phyloP scores from a whole-genome alignment of 2,329 filamentous ascomycete genomes.

The Aureobasidium sp. region DNA sequence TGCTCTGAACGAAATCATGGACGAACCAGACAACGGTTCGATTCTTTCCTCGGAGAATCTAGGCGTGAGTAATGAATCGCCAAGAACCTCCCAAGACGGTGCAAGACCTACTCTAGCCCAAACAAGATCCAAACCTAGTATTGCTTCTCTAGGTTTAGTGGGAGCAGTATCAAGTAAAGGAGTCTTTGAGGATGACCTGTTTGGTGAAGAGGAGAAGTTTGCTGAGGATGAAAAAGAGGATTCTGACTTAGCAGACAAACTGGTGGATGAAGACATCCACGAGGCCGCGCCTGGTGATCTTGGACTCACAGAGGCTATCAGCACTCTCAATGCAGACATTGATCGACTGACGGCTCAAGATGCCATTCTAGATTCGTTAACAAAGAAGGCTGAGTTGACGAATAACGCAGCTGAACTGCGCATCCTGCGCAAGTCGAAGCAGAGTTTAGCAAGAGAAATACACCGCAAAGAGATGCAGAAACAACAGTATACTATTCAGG shows the following conservation, averaged over 20 bases:
- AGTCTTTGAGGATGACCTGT: slow-evolving; percentile 86
- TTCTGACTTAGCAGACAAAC: slow-evolving; percentile 44
- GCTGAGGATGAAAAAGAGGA: slow-evolving; percentile 81
- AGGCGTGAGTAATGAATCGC: slow-evolving; percentile 42
- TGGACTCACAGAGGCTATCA: slow-evolving; percentile 86
- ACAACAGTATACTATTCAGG: slow-evolving; percentile 94
- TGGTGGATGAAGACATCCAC: slow-evolving; percentile 74
- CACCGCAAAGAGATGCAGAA: slow-evolving; percentile 89
- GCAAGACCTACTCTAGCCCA: slow-evolving; percentile 39
- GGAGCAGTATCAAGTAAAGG: slow-evolving; percentile 80
- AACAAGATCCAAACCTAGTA: slow-evolving; percentile 62
- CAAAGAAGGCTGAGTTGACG: slow-evolving; percentile 88
- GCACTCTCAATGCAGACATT: slow-evolving; percentile 79
- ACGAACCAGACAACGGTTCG: slow-evolving; percentile 57
- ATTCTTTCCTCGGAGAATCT: slow-evolving; percentile 49
- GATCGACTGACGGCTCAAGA: slow-evolving; percentile 83
- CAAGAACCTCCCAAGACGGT: slow-evolving; percentile 36
- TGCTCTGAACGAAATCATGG: slow-evolving; percentile 85
- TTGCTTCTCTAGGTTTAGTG: slow-evolving; percentile 84
- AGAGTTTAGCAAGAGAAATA: slow-evolving; percentile 86
- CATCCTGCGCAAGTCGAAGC: slow-evolving; percentile 87
- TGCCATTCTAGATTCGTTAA: slow-evolving; percentile 81
- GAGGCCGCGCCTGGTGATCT: slow-evolving; percentile 92
- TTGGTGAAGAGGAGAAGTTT: slow-evolving; percentile 82
- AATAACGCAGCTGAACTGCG: slow-evolving; percentile 92